Evolutionary conservation across 164 flowering plant species (phyloP), one percentile per base, ranked within the genome.

Genomic region (Echeveria elegans): DNA sequence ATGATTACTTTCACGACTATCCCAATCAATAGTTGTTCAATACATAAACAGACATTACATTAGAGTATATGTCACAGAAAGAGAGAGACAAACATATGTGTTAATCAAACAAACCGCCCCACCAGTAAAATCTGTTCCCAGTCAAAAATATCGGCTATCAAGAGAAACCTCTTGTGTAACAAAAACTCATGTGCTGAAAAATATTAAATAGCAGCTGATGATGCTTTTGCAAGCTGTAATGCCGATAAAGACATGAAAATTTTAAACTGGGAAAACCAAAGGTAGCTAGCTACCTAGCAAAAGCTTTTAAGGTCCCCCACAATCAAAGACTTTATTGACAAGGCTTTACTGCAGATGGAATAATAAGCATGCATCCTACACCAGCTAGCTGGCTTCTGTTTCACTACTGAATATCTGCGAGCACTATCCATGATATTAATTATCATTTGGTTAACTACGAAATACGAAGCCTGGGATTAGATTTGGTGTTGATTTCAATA

Each of bases 81-180:
- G 4, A 36, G 38, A 36, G 30, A 52, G 30, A 52, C 30, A 52
- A 8, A 7, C 11, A 38, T 56, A 28, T 11, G 32, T 28, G 61
- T 56, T 56, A 29, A 56, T 56, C 61, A 26, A n/a, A 56, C 61
- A 56, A 56, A 56, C 61, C 61, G 61, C 61, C 61, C 61, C 32
- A 56, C 61, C 32, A 26, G 61, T 28, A 28, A 56, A 28, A 53
- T 23, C 0, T 56, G 61, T 56, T 28, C n/a, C 61, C 31, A 56
- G 61, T 56, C 61, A 56, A 56, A 56, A 56, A 56, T 26, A 26
- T 56, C 61, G 61, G 61, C 61, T 29, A 29, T 1, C 26, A 19
- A 16, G 21, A 5, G 7, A n/a, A n/a, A n/a, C n/a, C n/a, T 15
- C 16, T 9, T 1, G 18, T 26, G 16, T 11, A 56, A 29, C 5